A percentile compares a stretch with the other conserved stretches of the same genome.
Evolutionary conservation across 2,329 filamentous ascomycete genomes (phyloP).

Genomic region (Xylaria multiplex): DNA sequence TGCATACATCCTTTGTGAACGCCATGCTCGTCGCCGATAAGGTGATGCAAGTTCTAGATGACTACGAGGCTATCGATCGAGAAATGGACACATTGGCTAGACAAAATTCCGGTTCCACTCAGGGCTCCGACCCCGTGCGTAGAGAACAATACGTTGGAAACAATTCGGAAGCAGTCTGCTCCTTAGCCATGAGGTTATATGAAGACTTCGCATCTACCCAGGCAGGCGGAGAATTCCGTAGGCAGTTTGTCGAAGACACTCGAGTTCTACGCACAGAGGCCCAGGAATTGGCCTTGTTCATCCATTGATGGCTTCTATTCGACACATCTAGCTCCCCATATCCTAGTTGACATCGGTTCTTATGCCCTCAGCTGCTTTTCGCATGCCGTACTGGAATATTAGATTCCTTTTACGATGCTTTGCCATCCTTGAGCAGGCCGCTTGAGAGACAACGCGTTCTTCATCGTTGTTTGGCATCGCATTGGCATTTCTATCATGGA

Average conservation of each 20-base stretch:
- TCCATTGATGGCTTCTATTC: constrained; percentile 1
- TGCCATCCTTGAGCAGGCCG: neutral
- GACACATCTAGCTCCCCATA: neutral
- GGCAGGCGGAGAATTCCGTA: neutral
- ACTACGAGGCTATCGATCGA: neutral
- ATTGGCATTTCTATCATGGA: neutral
- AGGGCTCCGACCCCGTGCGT: no score
- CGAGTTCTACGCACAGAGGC: neutral
- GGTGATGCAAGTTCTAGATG: constrained; percentile 10
- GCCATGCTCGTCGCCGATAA: constrained; percentile 11
- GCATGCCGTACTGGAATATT: neutral
- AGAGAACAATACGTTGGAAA: neutral
- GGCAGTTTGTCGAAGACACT: neutral
- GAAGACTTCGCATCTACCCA: neutral
- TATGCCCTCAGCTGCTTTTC: neutral
- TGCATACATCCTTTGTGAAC: constrained; percentile 22
- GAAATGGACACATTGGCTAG: neutral
- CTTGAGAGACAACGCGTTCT: neutral
- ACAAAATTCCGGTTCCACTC: neutral
- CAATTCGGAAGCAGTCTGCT: constrained; percentile 4
- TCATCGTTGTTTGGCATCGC: neutral
- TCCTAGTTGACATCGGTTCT: neutral
- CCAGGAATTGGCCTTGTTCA: constrained; percentile 4
- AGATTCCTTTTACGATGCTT: neutral
- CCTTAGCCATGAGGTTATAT: neutral